Evolutionary conservation across 768 basidiomycete genomes (phyloP).

Genomic region (Hortiboletus campestris): DNA sequence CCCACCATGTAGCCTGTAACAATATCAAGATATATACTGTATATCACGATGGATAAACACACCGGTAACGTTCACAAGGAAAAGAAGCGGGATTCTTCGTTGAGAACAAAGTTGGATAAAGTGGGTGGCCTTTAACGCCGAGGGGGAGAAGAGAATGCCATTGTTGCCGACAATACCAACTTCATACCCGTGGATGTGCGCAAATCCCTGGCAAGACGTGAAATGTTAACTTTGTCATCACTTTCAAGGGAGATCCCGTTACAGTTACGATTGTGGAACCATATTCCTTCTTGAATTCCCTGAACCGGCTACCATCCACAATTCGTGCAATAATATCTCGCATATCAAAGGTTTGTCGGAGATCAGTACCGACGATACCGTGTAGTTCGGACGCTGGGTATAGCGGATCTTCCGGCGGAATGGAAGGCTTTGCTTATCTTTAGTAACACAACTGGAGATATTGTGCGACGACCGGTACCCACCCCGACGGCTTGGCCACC

Average conservation of each 20-base stretch:
- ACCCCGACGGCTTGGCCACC: slow-evolving; percentile 51
- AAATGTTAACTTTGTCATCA: slow-evolving; percentile 3
- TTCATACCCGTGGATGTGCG: slow-evolving; percentile 82
- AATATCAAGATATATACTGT: slow-evolving; percentile 1
- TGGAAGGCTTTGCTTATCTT: slow-evolving; percentile 48
- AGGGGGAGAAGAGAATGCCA: slow-evolving; percentile 91
- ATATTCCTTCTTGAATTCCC: slow-evolving; percentile 97
- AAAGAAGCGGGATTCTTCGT: slow-evolving; percentile 82
- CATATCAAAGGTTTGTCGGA: slow-evolving; percentile 89
- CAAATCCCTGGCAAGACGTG: slow-evolving; percentile 62
- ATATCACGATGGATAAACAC: slow-evolving; percentile 2
- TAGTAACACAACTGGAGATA: slow-evolving; percentile 3
- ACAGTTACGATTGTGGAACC: slow-evolving; percentile 89
- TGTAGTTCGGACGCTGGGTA: slow-evolving; percentile 82
- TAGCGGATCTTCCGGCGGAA: slow-evolving; percentile 64
- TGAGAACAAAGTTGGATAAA: slow-evolving; percentile 95
- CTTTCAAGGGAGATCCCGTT: slow-evolving; percentile 19
- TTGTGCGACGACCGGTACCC: slow-evolving; percentile 31
- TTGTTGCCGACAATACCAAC: slow-evolving; percentile 95
- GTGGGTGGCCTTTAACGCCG: slow-evolving; percentile 91
- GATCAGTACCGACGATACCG: slow-evolving; percentile 89
- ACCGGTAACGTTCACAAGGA: slow-evolving; percentile 95
- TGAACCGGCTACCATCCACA: slow-evolving; percentile 87
- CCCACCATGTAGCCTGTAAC: slow-evolving; percentile 89
- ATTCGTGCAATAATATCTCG: slow-evolving; percentile 89